Conservation (phyloP, 1,284 basidiomycete species). For the Coniophora puteana region DNA sequence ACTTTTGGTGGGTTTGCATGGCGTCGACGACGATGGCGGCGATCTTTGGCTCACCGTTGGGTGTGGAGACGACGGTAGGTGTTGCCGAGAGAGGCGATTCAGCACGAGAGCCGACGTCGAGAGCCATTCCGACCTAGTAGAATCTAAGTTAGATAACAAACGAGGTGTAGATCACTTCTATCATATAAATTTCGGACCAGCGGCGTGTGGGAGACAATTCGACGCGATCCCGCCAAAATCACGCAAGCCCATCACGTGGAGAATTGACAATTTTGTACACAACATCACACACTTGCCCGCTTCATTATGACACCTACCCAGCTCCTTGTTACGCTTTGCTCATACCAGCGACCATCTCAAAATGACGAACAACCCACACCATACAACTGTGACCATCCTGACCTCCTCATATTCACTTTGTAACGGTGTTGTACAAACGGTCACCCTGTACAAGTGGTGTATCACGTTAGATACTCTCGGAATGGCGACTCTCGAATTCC, state of each 20-base stretch:
- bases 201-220: slow-evolving; percentile 23
- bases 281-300: too few species aligned
- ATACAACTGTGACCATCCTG: too few species aligned
- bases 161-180: neutral
- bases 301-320: too few species aligned
- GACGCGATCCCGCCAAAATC: slow-evolving; percentile 24
- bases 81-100: slow-evolving; percentile 8
- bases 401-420: slow-evolving; percentile 29
- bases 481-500: neutral
- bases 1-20: slow-evolving; percentile 38
- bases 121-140: slow-evolving; percentile 12
- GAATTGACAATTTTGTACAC: too few species aligned
- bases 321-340: too few species aligned
- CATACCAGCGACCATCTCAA: too few species aligned
- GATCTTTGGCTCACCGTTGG: slow-evolving; percentile 18
- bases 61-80: slow-evolving; percentile 18
- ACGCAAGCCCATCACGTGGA: too few species aligned
- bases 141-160: neutral
- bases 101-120: slow-evolving; percentile 10
- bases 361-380: too few species aligned
- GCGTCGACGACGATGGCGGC: slow-evolving; percentile 14
- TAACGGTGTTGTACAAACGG: slow-evolving; percentile 59
- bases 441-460: slow-evolving; percentile 46
- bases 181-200: slow-evolving; percentile 10
- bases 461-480: neutral